phyloP scores from a whole-genome alignment of 768 basidiomycete genomes.

The Paxillus involutus region DNA sequence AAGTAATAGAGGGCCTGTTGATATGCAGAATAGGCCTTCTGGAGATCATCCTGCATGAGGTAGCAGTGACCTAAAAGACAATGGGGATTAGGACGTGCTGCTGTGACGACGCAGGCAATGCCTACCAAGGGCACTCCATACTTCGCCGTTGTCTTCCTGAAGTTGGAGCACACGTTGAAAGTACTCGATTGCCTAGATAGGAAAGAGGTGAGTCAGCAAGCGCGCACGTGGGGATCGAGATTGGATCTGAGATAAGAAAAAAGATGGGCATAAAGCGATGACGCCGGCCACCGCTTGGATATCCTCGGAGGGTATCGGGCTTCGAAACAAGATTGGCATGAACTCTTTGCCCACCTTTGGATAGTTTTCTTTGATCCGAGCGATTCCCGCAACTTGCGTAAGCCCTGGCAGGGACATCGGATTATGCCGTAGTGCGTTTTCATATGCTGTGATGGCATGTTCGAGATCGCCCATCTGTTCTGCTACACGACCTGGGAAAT shows the following conservation, averaged over 20 bases:
- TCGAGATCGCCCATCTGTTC: constrained; percentile 96
- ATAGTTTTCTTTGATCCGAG: constrained; percentile 97
- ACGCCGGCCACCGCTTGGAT: constrained; percentile 25
- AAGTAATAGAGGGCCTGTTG: constrained; percentile 97
- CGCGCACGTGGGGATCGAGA: constrained; percentile 30
- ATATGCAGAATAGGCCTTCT: constrained; percentile 97
- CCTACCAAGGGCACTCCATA: constrained; percentile 93
- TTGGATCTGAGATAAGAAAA: constrained; percentile 19
- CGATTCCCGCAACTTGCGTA: constrained; percentile 93
- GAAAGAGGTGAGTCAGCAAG: constrained; percentile 21
- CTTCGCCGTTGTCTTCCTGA: constrained; percentile 96
- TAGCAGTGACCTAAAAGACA: constrained; percentile 80
- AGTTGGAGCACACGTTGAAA: constrained; percentile 90
- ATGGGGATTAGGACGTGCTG: constrained; percentile 13
- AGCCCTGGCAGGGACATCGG: constrained; percentile 87
- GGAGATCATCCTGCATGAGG: constrained; percentile 98
- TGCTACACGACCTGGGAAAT: constrained; percentile 79
- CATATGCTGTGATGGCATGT: constrained; percentile 90
- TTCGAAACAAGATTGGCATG: constrained; percentile 25
- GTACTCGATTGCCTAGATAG: constrained; percentile 85
- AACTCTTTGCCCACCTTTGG: constrained; percentile 67
- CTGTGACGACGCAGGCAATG: constrained; percentile 22
- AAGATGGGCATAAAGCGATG: constrained; percentile 14
- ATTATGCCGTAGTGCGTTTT: constrained; percentile 94
- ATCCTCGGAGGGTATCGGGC: constrained; percentile 31